Percentiles rank a stretch among this genome's conserved stretches.
phyloP scores from a whole-genome alignment of 106 monocot genomes.

The Allium sativum region DNA sequence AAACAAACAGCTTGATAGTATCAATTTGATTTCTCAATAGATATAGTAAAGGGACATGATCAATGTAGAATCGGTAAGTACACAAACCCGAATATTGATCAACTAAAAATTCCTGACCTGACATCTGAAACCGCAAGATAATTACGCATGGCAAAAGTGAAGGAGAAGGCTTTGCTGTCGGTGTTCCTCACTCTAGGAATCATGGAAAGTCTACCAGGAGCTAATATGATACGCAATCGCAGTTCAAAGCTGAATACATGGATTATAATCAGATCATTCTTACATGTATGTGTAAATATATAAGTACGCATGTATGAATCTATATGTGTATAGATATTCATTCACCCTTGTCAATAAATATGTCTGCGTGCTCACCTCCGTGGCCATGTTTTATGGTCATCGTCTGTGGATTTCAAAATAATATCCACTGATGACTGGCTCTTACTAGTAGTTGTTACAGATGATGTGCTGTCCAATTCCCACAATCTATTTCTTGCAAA shows the following conservation, averaged over 20 bases:
- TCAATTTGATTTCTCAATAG: too few relatives aligned
- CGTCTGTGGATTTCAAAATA: conserved; percentile 47
- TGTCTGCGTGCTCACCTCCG: conserved; percentile 17
- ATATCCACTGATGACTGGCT: conserved; percentile 42
- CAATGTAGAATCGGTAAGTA: too few relatives aligned
- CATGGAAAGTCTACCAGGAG: conserved; percentile 36
- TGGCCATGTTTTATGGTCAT: conserved; percentile 51
- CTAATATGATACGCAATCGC: conserved; percentile 37
- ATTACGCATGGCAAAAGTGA: conserved; percentile 45
- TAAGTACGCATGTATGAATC: too few relatives aligned
- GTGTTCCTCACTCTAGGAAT: conserved; percentile 57
- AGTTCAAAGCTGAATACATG: conserved; percentile 44
- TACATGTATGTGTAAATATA: too few relatives aligned
- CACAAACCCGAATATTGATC: too few relatives aligned
- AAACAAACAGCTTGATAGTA: too few relatives aligned
- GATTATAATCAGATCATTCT: too few relatives aligned
- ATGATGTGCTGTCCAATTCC: conserved; percentile 32
- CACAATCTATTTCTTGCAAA: conserved; percentile 60
- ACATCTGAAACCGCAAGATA: conserved; percentile 55
- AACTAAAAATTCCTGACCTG: conserved; percentile 27
- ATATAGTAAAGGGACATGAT: too few relatives aligned
- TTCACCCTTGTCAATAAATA: too few relatives aligned
- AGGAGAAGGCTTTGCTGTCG: conserved; percentile 36
- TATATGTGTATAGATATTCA: too few relatives aligned
- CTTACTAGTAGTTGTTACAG: conserved; percentile 27